Base-by-base conservation (phyloP, 495 filamentous ascomycete species). In the Terfezia claveryi region DNA sequence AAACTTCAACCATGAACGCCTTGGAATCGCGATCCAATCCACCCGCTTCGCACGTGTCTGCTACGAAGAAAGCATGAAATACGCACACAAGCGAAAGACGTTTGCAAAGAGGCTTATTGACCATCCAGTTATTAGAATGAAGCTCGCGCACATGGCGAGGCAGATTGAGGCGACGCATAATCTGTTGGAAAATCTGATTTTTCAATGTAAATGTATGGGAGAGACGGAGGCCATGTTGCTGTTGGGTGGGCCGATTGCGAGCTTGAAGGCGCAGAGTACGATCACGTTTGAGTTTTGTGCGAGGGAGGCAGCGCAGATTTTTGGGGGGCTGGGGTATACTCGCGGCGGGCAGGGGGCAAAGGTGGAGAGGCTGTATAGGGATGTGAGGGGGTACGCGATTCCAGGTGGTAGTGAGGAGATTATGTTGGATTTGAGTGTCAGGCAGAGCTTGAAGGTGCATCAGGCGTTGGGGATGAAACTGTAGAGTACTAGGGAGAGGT, bases 1-100 rank as follows among this genome's bases (percentile, higher is more conserved):
- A 56, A 98, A 98, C 75, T 98, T 98, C 75, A 98, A 98, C 76
- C 91, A 96, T 75, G 91, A 96, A 71, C 83, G 91, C 53, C 86
- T 98, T 58, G 91, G 91, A 51, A 96, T 96, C 68, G 87, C 95
- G 69, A 98, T 98, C 73, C 91, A 98, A 70, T 93, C 81, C 59
- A 66, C 91, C 54, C 88, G 91, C 56, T 96, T 98, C 78, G 79
- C 85, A 37, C 87, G 91, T 64, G 91, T 98, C 57, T 94, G 87
- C 78, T 95, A 84, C 71, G 89, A 96, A 66, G 91, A 96, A 68
- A 81, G 82, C 12, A 76, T 95, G 67, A 92, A 93, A 66, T 96
- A 94, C 72, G 89, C 85, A 37, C 80, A 93, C 79, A 95, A 95
- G 78, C 86, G 91, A 55, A 76, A 76, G 51, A 96, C 91, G 5